These are phyloP conservation scores for Akebia trifoliata DNA, from an alignment of 164 flowering plant species.

Conservation along the genomic window DNA sequence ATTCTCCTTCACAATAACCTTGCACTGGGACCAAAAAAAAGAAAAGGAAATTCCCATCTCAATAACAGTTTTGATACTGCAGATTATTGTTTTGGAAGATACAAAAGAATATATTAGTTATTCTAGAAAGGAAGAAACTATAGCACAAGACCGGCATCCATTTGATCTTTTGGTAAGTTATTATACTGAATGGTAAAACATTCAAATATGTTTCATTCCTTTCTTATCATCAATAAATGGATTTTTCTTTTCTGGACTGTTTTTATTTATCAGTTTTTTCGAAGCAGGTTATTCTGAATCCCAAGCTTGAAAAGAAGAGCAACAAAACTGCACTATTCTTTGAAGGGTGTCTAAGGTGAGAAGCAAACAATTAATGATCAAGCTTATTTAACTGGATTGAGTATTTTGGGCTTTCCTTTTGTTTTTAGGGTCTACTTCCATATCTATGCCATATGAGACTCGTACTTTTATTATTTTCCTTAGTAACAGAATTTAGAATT, in stretches of 20 bases:
- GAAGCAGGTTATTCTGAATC: conserved; percentile 82
- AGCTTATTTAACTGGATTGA: too few species aligned
- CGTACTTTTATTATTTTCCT: too few species aligned
- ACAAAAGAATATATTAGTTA: conserved; percentile 75
- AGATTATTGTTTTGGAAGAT: conserved; percentile 96
- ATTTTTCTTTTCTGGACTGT: conserved; percentile 13
- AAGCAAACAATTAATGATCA: not conserved
- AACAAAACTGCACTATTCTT: conserved; percentile 72
- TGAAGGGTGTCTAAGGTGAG: conserved; percentile 90
- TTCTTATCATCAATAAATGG: conserved; percentile 1
- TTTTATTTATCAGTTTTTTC: conserved; percentile 23
- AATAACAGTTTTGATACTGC: conserved; percentile 16
- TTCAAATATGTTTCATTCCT: not conserved
- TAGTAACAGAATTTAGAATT: too few species aligned
- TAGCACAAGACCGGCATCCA: conserved; percentile 67
- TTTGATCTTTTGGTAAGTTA: conserved; percentile 89
- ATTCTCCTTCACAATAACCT: too few species aligned
- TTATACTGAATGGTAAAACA: not conserved
- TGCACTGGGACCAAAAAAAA: not conserved
- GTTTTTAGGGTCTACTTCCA: too few species aligned
- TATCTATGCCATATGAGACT: not conserved
- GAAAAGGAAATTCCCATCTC: not conserved
- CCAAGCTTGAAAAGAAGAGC: conserved; percentile 68
- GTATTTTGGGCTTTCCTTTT: too few species aligned
- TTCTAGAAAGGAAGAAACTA: conserved; percentile 56